Evolutionary conservation across 176 grass and related monocot genomes (phyloP).

Genomic region (Thinopyrum elongatum): DNA sequence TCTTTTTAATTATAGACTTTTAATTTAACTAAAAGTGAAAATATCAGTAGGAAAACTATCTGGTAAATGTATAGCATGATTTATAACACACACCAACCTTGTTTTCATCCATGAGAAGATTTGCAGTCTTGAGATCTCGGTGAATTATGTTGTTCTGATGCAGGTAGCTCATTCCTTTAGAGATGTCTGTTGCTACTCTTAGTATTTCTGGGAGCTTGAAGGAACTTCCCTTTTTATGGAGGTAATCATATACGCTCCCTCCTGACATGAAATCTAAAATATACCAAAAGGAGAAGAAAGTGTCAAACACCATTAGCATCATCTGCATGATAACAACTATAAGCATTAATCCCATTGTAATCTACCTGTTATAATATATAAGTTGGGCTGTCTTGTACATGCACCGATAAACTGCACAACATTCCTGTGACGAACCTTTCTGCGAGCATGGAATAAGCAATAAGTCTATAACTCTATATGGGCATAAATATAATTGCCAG

Average conservation of each 20-base stretch:
- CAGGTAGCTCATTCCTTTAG: conserved; percentile 87
- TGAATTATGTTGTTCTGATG: conserved; percentile 89
- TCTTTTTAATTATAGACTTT: background rate
- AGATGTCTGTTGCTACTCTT: conserved; percentile 59
- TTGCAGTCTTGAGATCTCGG: conserved; percentile 81
- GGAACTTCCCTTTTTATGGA: conserved; percentile 61
- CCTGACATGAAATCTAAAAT: conserved; percentile 80
- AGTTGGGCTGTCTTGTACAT: conserved; percentile 61
- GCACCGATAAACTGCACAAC: conserved; percentile 89
- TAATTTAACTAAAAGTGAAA: background rate
- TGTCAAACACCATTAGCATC: conserved; percentile 6
- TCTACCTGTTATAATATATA: conserved; percentile 86
- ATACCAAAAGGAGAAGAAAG: background rate
- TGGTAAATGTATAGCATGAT: background rate
- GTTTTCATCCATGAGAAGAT: conserved; percentile 96
- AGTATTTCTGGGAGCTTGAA: conserved; percentile 72
- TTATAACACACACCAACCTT: conserved; percentile 37
- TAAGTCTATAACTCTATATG: background rate
- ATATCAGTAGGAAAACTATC: background rate
- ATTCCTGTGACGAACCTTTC: conserved; percentile 86
- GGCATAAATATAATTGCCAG: background rate
- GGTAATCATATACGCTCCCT: conserved; percentile 66
- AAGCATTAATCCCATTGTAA: background rate
- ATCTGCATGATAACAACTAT: background rate
- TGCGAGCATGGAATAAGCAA: conserved; percentile 31